Conservation (phyloP, 2,329 filamentous ascomycete species). For the Capronia epimyces region DNA sequence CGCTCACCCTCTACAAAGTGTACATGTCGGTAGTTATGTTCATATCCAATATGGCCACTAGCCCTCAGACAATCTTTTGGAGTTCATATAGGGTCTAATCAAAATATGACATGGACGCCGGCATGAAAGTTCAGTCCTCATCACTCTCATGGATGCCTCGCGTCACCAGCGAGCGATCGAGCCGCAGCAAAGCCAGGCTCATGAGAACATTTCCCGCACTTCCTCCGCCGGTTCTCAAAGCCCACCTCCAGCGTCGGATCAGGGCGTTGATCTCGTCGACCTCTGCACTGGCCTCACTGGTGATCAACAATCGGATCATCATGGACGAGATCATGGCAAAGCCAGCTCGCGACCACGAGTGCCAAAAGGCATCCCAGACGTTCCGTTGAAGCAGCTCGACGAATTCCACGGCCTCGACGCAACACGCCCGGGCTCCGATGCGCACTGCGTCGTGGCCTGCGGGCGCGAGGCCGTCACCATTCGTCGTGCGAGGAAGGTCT, state of each 20-base stretch:
- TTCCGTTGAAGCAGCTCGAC: constrained; percentile 3
- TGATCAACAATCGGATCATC: constrained; percentile 10
- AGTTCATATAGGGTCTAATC: no score
- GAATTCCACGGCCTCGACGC: constrained; percentile 9
- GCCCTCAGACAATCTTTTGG: no score
- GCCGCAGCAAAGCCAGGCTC: constrained; percentile 5
- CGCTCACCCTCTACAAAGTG: no score
- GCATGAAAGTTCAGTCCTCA: no score
- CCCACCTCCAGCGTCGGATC: constrained; percentile 11
- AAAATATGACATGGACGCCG: no score
- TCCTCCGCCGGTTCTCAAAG: constrained; percentile 5
- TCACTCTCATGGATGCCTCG: constrained; percentile 10
- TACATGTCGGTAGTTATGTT: no score
- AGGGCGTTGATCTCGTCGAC: constrained; percentile 8
- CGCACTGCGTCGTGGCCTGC: constrained; percentile 6
- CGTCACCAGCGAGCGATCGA: constrained; percentile 6
- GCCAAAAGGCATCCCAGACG: constrained; percentile 16
- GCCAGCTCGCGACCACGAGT: constrained; percentile 10
- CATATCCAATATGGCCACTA: no score
- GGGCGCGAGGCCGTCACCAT: neutral
- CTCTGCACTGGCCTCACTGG: neutral
- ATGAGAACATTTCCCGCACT: constrained; percentile 11
- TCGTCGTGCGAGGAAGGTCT: neutral
- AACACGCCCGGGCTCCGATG: constrained; percentile 5
- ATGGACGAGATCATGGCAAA: constrained; percentile 10